Percentiles rank a stretch among this genome's conserved stretches.
Conservation (phyloP, 805 yeast genomes). For the Saturnispora zaruensis region DNA sequence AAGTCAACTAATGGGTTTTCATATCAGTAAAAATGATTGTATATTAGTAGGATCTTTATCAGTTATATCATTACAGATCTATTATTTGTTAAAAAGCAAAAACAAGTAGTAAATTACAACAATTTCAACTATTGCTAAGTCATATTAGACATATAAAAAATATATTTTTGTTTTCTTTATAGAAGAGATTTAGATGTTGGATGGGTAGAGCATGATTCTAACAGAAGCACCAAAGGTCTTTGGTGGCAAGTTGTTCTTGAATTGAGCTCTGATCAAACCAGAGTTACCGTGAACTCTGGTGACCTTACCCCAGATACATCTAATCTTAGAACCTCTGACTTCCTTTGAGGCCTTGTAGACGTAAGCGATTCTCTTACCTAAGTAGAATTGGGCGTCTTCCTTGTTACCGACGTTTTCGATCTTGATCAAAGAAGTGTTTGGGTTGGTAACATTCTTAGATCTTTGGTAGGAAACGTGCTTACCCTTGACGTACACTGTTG, state of each 20-base stretch:
- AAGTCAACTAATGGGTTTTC: no score
- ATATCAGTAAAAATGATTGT: no score
- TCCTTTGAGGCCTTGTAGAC: constrained; percentile 98
- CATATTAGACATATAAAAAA: constrained; percentile 17
- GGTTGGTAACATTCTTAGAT: constrained; percentile 97
- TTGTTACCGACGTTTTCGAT: constrained; percentile 91
- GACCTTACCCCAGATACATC: constrained; percentile 99
- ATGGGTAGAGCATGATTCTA: constrained; percentile 99
- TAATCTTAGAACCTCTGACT: constrained; percentile 96
- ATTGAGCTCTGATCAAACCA: constrained; percentile 97
- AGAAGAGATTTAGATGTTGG: constrained; percentile 74
- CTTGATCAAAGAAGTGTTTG: constrained; percentile 93
- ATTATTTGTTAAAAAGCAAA: background rate
- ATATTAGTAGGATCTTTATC: no score
- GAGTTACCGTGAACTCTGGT: constrained; percentile 98
- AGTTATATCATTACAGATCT: background rate
- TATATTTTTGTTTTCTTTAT: constrained; percentile 12
- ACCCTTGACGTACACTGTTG: constrained; percentile 97
- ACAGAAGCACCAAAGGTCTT: constrained; percentile 99
- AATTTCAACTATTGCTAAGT: constrained; percentile 9
- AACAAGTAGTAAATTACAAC: constrained; percentile 2
- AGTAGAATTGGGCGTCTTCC: constrained; percentile 96
- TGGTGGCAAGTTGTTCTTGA: constrained; percentile 98
- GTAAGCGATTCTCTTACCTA: constrained; percentile 98
- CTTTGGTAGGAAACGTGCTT: constrained; percentile 99